These are phyloP conservation scores for Ricinus communis DNA, from an alignment of 345 rosid species.

Conservation along the genomic window DNA sequence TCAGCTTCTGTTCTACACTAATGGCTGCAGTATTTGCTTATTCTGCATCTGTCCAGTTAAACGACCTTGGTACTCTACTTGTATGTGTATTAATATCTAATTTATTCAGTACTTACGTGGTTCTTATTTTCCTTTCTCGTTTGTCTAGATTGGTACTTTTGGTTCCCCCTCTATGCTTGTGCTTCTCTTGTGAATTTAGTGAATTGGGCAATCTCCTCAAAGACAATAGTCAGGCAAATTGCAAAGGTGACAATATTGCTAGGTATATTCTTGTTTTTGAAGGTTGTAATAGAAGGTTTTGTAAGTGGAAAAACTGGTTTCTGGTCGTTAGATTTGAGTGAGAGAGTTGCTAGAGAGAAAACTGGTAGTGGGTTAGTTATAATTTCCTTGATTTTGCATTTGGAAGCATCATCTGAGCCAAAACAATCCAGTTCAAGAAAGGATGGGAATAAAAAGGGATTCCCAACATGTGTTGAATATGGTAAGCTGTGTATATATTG, in stretches of 20 bases:
- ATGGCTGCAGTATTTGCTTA: slow-evolving; percentile 71
- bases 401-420: slow-evolving; percentile 29
- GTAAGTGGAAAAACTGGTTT: slow-evolving; percentile 40
- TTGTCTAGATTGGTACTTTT: slow-evolving; percentile 70
- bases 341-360: slow-evolving; percentile 74
- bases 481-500: slow-evolving; percentile 33
- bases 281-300: slow-evolving; percentile 50
- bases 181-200: slow-evolving; percentile 56
- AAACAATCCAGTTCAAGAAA: slow-evolving; percentile 10
- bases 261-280: slow-evolving; percentile 52
- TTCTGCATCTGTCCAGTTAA: slow-evolving; percentile 79
- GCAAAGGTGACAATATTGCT: slow-evolving; percentile 35
- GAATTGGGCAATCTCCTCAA: slow-evolving; percentile 30
- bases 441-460: slow-evolving; percentile 9
- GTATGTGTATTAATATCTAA: background rate
- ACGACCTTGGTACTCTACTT: slow-evolving; percentile 59
- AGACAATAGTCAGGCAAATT: slow-evolving; percentile 21
- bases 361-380: slow-evolving; percentile 70
- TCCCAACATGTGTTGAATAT: slow-evolving; percentile 30
- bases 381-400: slow-evolving; percentile 66
- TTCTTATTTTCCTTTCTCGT: background rate
- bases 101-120: background rate
- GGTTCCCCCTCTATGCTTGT: slow-evolving; percentile 73
- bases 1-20: slow-evolving; percentile 39
- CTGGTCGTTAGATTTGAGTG: slow-evolving; percentile 58